These are phyloP conservation scores for Sporothrix phasma DNA, from an alignment of 2,329 filamentous ascomycete genomes.

Conservation along the genomic window DNA sequence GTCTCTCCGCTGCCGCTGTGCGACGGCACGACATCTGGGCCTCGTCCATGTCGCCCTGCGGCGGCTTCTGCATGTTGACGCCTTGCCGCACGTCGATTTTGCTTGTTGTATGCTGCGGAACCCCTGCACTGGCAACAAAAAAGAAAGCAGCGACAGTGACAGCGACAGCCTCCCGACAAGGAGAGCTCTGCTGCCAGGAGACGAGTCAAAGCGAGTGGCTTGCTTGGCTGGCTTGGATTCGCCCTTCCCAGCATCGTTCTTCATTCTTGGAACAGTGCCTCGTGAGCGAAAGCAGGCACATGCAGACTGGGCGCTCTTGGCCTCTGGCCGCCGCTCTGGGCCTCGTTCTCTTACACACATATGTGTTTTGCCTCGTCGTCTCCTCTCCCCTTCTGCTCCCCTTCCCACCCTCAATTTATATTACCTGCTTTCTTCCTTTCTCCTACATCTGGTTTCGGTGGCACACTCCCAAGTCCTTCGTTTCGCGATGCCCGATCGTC, in stretches of 20 bases:
- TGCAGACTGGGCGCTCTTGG: neutral
- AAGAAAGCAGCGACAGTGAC: neutral
- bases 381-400: constrained; percentile 8
- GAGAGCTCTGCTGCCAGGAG: neutral
- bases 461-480: neutral
- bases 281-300: neutral
- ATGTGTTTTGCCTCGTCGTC: constrained; percentile 11
- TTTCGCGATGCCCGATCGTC: neutral
- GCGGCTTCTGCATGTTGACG: neutral
- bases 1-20: neutral
- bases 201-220: constrained; percentile 1
- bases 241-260: neutral
- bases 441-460: constrained; percentile 6
- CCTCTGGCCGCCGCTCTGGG: neutral
- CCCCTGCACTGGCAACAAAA: neutral
- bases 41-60: neutral
- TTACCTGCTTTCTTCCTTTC: constrained; percentile 11
- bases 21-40: neutral
- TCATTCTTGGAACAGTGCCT: neutral
- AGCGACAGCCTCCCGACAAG: neutral
- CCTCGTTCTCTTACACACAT: constrained; percentile 3
- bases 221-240: constrained; percentile 3
- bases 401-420: neutral
- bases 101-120: neutral
- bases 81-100: no score